Percentiles rank a stretch among this genome's conserved stretches.
Evolutionary conservation across 306 rosid genomes (phyloP).

Genomic region (Cicer yamashitae): DNA sequence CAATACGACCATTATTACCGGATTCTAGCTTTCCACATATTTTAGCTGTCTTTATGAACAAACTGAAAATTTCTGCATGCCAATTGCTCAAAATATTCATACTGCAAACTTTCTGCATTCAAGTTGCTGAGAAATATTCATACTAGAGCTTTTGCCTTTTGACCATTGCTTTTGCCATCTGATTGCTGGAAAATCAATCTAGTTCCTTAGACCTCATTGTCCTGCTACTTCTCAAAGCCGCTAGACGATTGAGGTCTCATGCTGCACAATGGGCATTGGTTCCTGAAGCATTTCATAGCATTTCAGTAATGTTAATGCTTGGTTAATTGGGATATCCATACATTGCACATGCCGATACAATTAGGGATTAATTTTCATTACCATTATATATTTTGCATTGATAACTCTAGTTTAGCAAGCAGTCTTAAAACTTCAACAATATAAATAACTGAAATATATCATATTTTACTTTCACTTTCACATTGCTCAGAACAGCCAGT

Average conservation of each 20-base stretch:
- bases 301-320: slow-evolving; percentile 19
- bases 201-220: slow-evolving; percentile 73
- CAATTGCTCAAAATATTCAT: slow-evolving; percentile 13
- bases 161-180: slow-evolving; percentile 25
- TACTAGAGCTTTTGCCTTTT: slow-evolving; percentile 12
- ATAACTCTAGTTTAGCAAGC: neutral
- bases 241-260: slow-evolving; percentile 41
- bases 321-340: neutral
- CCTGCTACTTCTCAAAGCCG: slow-evolving; percentile 48
- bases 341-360: neutral
- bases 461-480: neutral
- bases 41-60: neutral
- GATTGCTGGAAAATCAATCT: slow-evolving; percentile 83
- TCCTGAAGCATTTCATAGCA: slow-evolving; percentile 18
- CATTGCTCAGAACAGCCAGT: neutral
- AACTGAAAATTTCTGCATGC: neutral
- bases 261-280: slow-evolving; percentile 23
- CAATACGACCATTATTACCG: neutral
- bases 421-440: slow-evolving; percentile 1
- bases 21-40: neutral
- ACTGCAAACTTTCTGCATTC: neutral
- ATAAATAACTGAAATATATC: neutral
- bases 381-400: neutral
- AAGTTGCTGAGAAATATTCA: slow-evolving; percentile 9
- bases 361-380: neutral